phyloP scores from a whole-genome alignment of 306 rosid genomes.

The Sesbania bispinosa region DNA sequence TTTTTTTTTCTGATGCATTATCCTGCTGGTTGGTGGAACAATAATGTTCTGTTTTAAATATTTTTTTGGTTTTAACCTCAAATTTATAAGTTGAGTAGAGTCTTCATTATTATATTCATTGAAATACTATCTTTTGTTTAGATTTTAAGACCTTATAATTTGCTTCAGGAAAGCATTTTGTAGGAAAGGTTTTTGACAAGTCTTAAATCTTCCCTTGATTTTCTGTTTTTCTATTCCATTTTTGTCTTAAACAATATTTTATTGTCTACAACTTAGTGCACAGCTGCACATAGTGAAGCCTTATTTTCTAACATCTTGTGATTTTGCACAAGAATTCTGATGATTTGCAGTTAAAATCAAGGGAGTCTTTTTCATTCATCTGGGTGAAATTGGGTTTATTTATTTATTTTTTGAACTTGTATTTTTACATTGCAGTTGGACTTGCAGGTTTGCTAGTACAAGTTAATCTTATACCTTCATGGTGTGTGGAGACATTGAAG shows the following conservation, averaged over 20 bases:
- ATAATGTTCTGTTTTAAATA: neutral
- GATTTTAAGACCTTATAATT: neutral
- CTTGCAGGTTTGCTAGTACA: constrained; percentile 29
- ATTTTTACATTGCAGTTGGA: constrained; percentile 34
- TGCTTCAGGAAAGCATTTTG: neutral
- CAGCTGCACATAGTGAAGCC: neutral
- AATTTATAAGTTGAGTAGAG: neutral
- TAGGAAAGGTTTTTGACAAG: neutral
- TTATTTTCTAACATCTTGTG: neutral
- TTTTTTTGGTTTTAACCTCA: neutral
- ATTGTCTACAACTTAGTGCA: neutral
- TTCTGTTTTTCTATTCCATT: neutral
- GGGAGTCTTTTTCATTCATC: neutral
- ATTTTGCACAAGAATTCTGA: neutral
- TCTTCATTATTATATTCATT: neutral
- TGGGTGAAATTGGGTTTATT: constrained; percentile 1
- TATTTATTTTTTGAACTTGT: neutral
- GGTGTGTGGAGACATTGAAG: constrained; percentile 38
- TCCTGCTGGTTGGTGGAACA: neutral
- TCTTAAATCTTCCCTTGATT: neutral
- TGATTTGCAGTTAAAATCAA: constrained; percentile 6
- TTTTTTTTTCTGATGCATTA: neutral
- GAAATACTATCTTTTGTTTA: neutral
- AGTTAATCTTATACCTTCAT: constrained; percentile 33
- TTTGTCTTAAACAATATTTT: neutral